Base-by-base conservation (phyloP, 768 basidiomycete genomes). In the Gautieria morchelliformis region DNA sequence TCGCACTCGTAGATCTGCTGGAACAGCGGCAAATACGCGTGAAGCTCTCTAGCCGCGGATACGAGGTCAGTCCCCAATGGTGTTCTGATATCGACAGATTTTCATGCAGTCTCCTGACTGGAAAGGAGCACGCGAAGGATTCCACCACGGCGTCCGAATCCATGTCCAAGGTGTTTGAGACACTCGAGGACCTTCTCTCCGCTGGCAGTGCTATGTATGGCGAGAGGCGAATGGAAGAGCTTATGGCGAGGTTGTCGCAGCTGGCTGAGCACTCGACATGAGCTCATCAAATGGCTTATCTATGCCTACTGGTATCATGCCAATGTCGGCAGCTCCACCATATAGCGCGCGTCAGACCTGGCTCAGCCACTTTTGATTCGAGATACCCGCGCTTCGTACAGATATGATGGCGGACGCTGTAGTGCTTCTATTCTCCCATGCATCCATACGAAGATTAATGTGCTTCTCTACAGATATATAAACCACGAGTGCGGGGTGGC, bases 151-250 rank as follows among this genome's bases (percentile, higher is more conserved):
- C 60, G 54, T 41, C 56, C 56, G 37, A 58, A 58, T 62, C 60
- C 42, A 46, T 52, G 14, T 33, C 66, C 68, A 46, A 59, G 62
- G 58, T 68, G 9, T 81, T 78, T 57, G 86, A 89, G 67, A 78
- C 76, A 19, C 64, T 87, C 19, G 86, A 87, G 50, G 73, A 71
- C 32, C 72, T 87, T 27, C 72, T 89, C 35, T 72, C 73, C 51
- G 71, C 75, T 15, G 64, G 73, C 53, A 88, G 86, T 66, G 72
- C 75, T n/a, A 66, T 75, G 62, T 87, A 83, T 63, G 67, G 66
- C 47, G 68, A 68, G 59, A 77, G 70, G 61, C 71, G 72, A 58
- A 76, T 78, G 60, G 78, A 78, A 19, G 60, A 67, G 27, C 69
- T 84, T 53, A 66, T 81, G 37, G 62, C 72, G 42, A 81, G 75